Percentiles rank a stretch among this genome's conserved stretches.
phyloP scores from a whole-genome alignment of 2,329 filamentous ascomycete genomes.

The Plectosphaerella cucumerina region DNA sequence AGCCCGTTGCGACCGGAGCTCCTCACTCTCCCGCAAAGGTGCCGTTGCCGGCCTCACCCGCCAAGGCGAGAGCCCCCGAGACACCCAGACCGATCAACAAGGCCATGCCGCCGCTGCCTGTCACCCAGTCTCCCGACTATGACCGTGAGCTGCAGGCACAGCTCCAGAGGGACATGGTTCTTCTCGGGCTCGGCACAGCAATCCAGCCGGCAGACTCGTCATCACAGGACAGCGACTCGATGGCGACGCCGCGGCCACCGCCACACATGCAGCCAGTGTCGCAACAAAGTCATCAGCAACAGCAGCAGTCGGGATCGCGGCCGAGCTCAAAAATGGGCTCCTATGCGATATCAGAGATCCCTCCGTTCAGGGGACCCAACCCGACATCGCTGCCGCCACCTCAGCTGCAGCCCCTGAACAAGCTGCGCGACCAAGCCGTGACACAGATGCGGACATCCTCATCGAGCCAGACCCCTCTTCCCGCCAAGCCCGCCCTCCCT shows the following conservation, averaged over 20 bases:
- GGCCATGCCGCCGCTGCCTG: conserved; percentile 41
- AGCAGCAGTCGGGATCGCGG: conserved; percentile 27
- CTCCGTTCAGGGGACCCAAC: conserved; percentile 38
- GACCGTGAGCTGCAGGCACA: conserved; percentile 58
- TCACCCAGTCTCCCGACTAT: conserved; percentile 53
- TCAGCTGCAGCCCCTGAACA: conserved; percentile 19
- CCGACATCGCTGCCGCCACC: conserved; percentile 6
- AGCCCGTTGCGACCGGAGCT: conserved; percentile 37
- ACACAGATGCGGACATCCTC: conserved; percentile 16
- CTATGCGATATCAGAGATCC: conserved; percentile 50
- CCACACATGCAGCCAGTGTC: conserved; percentile 4
- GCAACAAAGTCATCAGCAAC: conserved; percentile 19
- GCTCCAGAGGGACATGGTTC: conserved; percentile 58
- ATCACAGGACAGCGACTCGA: background rate
- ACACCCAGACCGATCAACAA: conserved; percentile 43
- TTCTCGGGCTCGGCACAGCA: conserved; percentile 44
- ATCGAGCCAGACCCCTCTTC: conserved; percentile 10
- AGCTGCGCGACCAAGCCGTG: conserved; percentile 11
- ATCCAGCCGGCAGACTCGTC: conserved; percentile 18
- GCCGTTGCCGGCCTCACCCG: conserved; percentile 56
- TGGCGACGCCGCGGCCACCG: conserved; percentile 13
- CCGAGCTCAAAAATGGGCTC: conserved; percentile 32
- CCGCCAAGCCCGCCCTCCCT: conserved; percentile 13
- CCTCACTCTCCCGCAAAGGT: conserved; percentile 54
- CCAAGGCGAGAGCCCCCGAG: conserved; percentile 35